Conservation (phyloP, 148 eudicot species). For the Fallopia convolvulus region DNA sequence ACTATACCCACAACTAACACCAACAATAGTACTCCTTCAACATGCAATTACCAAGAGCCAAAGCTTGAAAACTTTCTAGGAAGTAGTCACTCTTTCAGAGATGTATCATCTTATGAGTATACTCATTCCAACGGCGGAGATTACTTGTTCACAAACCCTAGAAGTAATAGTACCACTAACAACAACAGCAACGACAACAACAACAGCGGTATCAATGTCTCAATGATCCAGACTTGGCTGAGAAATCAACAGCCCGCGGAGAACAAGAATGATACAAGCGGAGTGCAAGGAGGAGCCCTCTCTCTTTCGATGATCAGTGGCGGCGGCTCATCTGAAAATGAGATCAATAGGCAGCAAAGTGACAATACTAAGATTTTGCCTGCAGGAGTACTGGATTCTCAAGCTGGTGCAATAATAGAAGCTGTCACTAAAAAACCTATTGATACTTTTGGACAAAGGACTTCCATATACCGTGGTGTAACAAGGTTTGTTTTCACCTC, state of each 20-base stretch:
- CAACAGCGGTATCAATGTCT: slow-evolving; percentile 28
- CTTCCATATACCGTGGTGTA: slow-evolving; percentile 70
- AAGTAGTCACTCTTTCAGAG: slow-evolving; percentile 1
- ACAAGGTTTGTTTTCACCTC: slow-evolving; percentile 30
- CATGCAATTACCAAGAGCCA: background rate
- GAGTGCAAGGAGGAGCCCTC: slow-evolving; percentile 16
- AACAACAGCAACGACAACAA: background rate
- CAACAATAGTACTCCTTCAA: background rate
- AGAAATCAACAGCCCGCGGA: slow-evolving; percentile 30
- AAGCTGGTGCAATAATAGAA: slow-evolving; percentile 27
- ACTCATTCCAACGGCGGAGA: background rate
- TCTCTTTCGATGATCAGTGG: slow-evolving; percentile 12
- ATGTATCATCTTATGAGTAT: background rate
- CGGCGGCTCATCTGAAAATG: background rate
- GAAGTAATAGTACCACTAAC: background rate
- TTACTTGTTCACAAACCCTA: slow-evolving; percentile 4
- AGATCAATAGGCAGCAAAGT: too few species aligned
- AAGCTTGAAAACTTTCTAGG: slow-evolving; percentile 11
- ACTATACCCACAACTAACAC: background rate
- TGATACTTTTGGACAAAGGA: slow-evolving; percentile 65
- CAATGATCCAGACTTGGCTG: slow-evolving; percentile 64
- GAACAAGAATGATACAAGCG: slow-evolving; percentile 7
- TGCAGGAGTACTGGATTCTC: background rate
- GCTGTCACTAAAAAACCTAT: slow-evolving; percentile 40
- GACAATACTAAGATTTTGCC: background rate